Conservation (phyloP, 1,284 basidiomycete genomes). For the Wolfiporia cocos region DNA sequence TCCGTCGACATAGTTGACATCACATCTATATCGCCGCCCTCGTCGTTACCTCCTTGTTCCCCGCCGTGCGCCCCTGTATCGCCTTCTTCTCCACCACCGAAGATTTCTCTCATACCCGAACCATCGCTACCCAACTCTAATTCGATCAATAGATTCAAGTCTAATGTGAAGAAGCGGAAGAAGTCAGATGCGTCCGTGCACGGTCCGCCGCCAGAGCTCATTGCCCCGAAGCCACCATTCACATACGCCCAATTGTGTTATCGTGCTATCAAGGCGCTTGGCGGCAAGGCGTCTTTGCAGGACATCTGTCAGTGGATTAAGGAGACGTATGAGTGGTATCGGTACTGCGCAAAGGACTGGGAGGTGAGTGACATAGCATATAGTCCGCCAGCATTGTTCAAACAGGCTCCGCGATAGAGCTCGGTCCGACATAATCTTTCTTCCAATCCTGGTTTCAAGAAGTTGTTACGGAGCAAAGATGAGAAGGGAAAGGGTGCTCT, state of each 20-base stretch:
- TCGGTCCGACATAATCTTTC: conserved; percentile 91
- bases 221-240: conserved; percentile 72
- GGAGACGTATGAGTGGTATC: conserved; percentile 86
- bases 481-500: conserved; percentile 87
- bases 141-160: conserved; percentile 41
- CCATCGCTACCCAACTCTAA: conserved; percentile 56
- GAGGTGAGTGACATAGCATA: conserved; percentile 50
- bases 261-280: conserved; percentile 70
- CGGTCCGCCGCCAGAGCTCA: conserved; percentile 59
- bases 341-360: conserved; percentile 67
- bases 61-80: conserved; percentile 43
- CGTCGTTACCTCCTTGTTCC: conserved; percentile 67
- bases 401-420: conserved; percentile 44
- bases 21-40: conserved; percentile 76
- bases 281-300: conserved; percentile 84
- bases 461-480: conserved; percentile 77
- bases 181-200: conserved; percentile 41
- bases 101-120: conserved; percentile 27
- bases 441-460: conserved; percentile 83
- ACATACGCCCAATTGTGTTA: conserved; percentile 80
- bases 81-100: conserved; percentile 17
- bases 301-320: conserved; percentile 93
- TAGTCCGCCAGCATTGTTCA: conserved; percentile 10
- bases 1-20: conserved; percentile 79
- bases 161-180: conserved; percentile 66